Conservation (phyloP, 2,329 filamentous ascomycete genomes). For the Penicillium sp. region DNA sequence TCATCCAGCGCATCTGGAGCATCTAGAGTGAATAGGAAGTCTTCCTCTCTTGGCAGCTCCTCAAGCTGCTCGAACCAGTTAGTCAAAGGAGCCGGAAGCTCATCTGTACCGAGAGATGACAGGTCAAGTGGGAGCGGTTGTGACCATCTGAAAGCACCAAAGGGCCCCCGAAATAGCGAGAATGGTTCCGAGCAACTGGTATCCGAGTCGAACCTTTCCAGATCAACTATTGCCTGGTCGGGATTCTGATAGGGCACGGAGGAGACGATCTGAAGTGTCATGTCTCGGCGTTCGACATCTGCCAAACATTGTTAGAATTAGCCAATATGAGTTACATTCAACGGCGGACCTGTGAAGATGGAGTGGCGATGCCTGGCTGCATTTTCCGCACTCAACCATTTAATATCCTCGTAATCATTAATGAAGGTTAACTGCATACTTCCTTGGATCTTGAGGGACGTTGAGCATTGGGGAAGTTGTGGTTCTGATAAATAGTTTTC, state of each 20-base stretch:
- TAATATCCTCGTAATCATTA: slow-evolving; percentile 10
- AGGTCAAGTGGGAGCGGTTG: neutral
- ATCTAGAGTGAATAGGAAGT: neutral
- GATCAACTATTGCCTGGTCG: slow-evolving; percentile 9
- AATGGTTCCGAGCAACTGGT: neutral
- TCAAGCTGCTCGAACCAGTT: neutral
- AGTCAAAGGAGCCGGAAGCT: neutral
- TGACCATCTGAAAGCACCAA: slow-evolving; percentile 12
- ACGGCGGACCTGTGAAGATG: slow-evolving; percentile 12
- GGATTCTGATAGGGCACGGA: slow-evolving; percentile 4
- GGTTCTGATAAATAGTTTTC: neutral
- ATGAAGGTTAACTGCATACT: slow-evolving; percentile 9
- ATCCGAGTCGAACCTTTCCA: slow-evolving; percentile 9
- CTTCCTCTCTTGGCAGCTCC: neutral
- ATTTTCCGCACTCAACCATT: slow-evolving; percentile 13
- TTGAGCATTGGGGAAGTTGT: neutral
- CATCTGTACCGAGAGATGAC: neutral
- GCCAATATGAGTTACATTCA: neutral
- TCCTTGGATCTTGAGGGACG: neutral
- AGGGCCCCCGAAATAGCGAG: slow-evolving; percentile 13
- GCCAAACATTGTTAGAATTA: neutral
- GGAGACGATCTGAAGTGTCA: slow-evolving; percentile 10
- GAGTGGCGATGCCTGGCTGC: slow-evolving; percentile 14
- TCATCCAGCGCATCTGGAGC: neutral
- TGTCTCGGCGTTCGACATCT: slow-evolving; percentile 14